A percentile compares a stretch with the other conserved stretches of the same genome.
These are phyloP conservation scores for Colletotrichum musicola DNA, from an alignment of 2,329 filamentous ascomycete genomes.

Conservation along the genomic window DNA sequence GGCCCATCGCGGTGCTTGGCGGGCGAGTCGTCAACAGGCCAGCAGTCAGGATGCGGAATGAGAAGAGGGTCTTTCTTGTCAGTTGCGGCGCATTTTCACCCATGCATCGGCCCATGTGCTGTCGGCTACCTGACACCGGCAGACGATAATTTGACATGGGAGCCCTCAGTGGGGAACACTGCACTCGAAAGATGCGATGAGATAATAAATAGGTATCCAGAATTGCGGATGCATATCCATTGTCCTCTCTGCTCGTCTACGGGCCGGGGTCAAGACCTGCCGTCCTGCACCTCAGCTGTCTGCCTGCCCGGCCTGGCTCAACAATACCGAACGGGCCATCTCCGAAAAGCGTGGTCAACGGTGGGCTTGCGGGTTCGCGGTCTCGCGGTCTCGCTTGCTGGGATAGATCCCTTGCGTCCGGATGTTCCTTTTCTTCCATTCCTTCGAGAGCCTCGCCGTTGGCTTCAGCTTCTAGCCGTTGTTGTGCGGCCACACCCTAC, in stretches of 20 bases:
- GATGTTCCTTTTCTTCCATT: slow-evolving; percentile 34
- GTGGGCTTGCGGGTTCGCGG: slow-evolving; percentile 14
- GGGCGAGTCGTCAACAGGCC: slow-evolving; percentile 22
- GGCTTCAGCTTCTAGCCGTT: slow-evolving; percentile 24
- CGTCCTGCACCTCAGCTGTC: not conserved
- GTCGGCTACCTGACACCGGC: slow-evolving; percentile 33
- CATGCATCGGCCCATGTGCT: slow-evolving; percentile 31
- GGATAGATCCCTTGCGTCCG: slow-evolving; percentile 32
- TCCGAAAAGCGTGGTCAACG: slow-evolving; percentile 20
- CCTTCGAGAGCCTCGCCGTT: slow-evolving; percentile 17
- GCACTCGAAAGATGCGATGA: slow-evolving; percentile 31
- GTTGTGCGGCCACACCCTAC: slow-evolving; percentile 3
- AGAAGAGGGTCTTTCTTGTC: slow-evolving; percentile 23
- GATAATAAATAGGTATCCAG: slow-evolving; percentile 1
- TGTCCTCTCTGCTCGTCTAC: not conserved
- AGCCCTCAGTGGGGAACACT: not conserved
- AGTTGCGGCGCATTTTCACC: slow-evolving; percentile 24
- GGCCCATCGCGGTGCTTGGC: slow-evolving; percentile 29
- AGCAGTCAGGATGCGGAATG: slow-evolving; percentile 23
- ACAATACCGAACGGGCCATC: slow-evolving; percentile 32
- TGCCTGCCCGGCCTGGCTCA: not conserved
- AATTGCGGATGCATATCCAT: slow-evolving; percentile 21
- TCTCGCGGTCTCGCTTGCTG: slow-evolving; percentile 17
- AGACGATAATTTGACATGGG: slow-evolving; percentile 28
- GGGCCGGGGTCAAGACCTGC: not conserved